Evolutionary conservation across 768 basidiomycete species (phyloP).

Genomic region (Hydnum rufescens): DNA sequence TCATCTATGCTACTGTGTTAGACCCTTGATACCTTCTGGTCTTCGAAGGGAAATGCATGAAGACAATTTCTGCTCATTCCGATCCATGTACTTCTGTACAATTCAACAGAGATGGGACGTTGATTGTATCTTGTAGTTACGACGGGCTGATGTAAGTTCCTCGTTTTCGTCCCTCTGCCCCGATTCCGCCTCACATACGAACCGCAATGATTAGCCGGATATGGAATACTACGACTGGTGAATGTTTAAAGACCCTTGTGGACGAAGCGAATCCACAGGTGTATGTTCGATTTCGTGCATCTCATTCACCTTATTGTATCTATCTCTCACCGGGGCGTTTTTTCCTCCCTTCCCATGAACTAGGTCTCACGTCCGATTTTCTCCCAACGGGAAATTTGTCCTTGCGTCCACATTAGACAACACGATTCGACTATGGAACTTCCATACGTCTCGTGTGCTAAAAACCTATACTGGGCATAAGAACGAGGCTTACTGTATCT

Average conservation of each 20-base stretch:
- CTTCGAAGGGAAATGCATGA: slow-evolving; percentile 52
- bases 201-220: slow-evolving; percentile 43
- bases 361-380: slow-evolving; percentile 78
- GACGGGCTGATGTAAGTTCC: slow-evolving; percentile 91
- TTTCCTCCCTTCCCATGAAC: slow-evolving; percentile 7
- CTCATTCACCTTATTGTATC: not conserved
- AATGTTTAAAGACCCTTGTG: slow-evolving; percentile 91
- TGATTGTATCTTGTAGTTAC: slow-evolving; percentile 88
- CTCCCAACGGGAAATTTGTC: slow-evolving; percentile 79
- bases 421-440: slow-evolving; percentile 87
- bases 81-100: slow-evolving; percentile 90
- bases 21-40: not conserved
- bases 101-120: slow-evolving; percentile 88
- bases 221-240: slow-evolving; percentile 94
- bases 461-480: slow-evolving; percentile 82
- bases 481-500: slow-evolving; percentile 70
- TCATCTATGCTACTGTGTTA: not conserved
- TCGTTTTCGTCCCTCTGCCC: slow-evolving; percentile 2
- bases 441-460: slow-evolving; percentile 71
- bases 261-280: slow-evolving; percentile 93
- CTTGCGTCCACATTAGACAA: slow-evolving; percentile 88
- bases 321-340: too few species aligned
- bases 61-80: slow-evolving; percentile 84
- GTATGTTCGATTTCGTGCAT: slow-evolving; percentile 21
- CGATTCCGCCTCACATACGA: not conserved